Base-by-base conservation (phyloP, 2,329 filamentous ascomycete genomes). In the Gliomastix tumulicola region DNA sequence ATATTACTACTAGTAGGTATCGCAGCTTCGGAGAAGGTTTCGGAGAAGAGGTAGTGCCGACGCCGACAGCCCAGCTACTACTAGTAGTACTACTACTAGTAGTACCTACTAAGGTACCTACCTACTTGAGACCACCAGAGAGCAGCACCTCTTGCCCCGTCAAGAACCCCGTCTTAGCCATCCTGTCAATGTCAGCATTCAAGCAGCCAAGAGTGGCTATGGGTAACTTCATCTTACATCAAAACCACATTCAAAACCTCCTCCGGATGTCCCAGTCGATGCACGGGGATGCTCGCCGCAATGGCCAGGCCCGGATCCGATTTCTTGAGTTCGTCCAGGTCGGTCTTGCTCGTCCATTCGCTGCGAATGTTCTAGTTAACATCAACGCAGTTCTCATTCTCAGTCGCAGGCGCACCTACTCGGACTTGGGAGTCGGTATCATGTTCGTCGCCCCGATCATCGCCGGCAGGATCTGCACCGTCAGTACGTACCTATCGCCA, bases 401-500 rank as follows among this genome's bases (percentile, higher is more conserved):
- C 11, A n/a, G n/a, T n/a, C n/a, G n/a, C n/a, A n/a, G n/a, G n/a
- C 11, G 6, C 18, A 21, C 40, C 33, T 41, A 59, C 56, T 40
- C 46, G 25, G 49, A 47, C 19, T 50, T 52, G 2, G 57, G 55
- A 1, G 49, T 47, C 66, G 3, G 74, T 30, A 82, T 76, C 75
- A 82, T 75, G 2, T 74, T 74, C 4, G 74, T 79, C 17, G 74
- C 70, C 5, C 76, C 77, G 44, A 83, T 82, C 76, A 83, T 82
- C 4, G 78, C 79, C 1, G 79, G 79, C 4, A 76, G 75, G n/a
- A 83, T n/a, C 57, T 60, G 5, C 1, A 28, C 7, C 6, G 17
- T 28, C 25, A 28, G 7, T 28, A 28, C 9, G 25, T n/a, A n/a
- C n/a, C n/a, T n/a, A n/a, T n/a, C n/a, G n/a, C n/a, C n/a, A n/a